Percentiles rank a stretch among this genome's conserved stretches.
Evolutionary conservation across 148 eudicot species (phyloP).

Genomic region (Heliamphora exappendiculata): DNA sequence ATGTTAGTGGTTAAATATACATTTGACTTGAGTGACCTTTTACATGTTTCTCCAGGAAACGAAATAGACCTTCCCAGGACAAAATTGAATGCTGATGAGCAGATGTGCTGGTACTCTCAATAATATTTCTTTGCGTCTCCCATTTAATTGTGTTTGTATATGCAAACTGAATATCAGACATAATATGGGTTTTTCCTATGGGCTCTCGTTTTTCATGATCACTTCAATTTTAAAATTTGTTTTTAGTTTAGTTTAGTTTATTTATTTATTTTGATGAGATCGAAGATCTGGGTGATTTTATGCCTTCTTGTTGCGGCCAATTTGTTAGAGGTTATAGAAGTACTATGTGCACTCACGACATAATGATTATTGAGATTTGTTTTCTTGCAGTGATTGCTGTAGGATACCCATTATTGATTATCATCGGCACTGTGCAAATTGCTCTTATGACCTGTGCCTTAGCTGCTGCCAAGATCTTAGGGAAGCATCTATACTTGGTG

Average conservation of each 20-base stretch:
- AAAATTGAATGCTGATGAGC: constrained; percentile 93
- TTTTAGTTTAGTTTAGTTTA: background rate
- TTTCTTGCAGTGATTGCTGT: constrained; percentile 72
- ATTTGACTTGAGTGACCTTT: constrained; percentile 3
- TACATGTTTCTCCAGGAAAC: constrained; percentile 43
- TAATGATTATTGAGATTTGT: background rate
- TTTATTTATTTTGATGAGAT: background rate
- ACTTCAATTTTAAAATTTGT: background rate
- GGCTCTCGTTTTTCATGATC: background rate
- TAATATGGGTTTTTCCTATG: background rate
- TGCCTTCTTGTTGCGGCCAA: background rate
- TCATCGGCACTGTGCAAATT: constrained; percentile 83
- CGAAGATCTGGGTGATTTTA: background rate
- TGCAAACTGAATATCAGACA: background rate
- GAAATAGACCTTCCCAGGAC: constrained; percentile 73
- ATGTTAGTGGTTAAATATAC: background rate
- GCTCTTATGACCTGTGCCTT: constrained; percentile 92
- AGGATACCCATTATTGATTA: constrained; percentile 90
- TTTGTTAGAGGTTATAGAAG: background rate
- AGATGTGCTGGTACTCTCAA: constrained; percentile 81
- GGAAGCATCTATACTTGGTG: constrained; percentile 36
- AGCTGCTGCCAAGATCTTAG: constrained; percentile 93
- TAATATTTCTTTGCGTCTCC: constrained; percentile 5
- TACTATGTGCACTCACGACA: background rate
- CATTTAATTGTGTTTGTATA: constrained; percentile 12